Base-by-base conservation (phyloP, 176 grass and related monocot species). In the Microstegium vimineum region DNA sequence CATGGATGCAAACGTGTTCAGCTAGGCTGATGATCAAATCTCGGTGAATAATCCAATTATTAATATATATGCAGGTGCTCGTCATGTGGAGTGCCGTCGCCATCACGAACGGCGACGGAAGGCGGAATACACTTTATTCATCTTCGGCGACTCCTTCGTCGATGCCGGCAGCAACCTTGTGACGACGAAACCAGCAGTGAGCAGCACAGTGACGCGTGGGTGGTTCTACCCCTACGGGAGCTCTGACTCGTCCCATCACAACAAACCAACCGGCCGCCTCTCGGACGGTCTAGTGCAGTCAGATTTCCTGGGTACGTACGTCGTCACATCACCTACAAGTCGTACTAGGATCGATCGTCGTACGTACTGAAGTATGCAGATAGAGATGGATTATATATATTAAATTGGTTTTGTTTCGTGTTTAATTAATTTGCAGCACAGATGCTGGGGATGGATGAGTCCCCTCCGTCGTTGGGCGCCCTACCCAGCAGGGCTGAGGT, bases 181-280 rank as follows among this genome's bases (percentile, higher is more conserved):
- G n/a, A n/a, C n/a, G n/a, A n/a, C 12, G 1, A 43, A 43, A 2
- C 11, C 17, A 0, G n/a, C 72, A 35, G 15, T 0, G 5, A n/a
- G 20, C 8, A 54, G 46, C 5, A 2, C 1, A 2, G 0, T 0
- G 46, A n/a, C 71, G 3, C 71, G 71, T 3, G 27, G 10, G 17
- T 75, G 72, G 72, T 35, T 36, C 49, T 75, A 75, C 72, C 72
- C 72, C 18, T 75, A 75, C 47, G 31, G 49, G 18, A 57, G 30
- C 30, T 75, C 72, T 0, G 47, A 75, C 72, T 10, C 42, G 8
- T 43, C 16, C 27, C 26, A 51, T 16, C 8, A 0, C 18, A n/a
- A 75, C 10, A 18, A 8, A 11, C 2, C 72, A 36, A 23, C 72
- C 47, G 49, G 72, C 18, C 72, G 72, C 72, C 22, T 56, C 47